Evolutionary conservation across 805 yeast species (phyloP).

Genomic region (Spathaspora girioi): DNA sequence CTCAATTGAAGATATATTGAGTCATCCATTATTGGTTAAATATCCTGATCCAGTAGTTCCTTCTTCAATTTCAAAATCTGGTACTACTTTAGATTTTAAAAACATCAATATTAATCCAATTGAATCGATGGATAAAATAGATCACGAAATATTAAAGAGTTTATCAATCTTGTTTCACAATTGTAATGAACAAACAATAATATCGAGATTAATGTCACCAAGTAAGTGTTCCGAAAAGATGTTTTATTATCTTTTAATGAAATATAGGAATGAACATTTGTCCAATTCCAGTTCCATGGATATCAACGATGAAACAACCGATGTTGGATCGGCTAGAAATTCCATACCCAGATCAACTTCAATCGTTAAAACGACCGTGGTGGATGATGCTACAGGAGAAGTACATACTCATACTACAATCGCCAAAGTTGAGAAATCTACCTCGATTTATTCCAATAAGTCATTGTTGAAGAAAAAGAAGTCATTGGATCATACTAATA

Average conservation of each 20-base stretch:
- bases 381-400: slow-evolving; percentile 24
- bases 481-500: neutral
- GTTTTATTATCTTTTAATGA: slow-evolving; percentile 68
- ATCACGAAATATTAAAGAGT: slow-evolving; percentile 70
- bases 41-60: slow-evolving; percentile 48
- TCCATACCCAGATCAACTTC: slow-evolving; percentile 38
- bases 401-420: slow-evolving; percentile 14
- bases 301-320: slow-evolving; percentile 22
- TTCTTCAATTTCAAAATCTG: slow-evolving; percentile 13
- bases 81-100: slow-evolving; percentile 12
- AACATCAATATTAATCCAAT: slow-evolving; percentile 30
- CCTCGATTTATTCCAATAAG: slow-evolving; percentile 19
- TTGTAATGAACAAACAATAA: slow-evolving; percentile 51
- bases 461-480: slow-evolving; percentile 7
- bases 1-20: slow-evolving; percentile 67
- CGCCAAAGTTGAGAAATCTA: slow-evolving; percentile 13
- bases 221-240: slow-evolving; percentile 74
- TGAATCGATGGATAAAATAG: slow-evolving; percentile 49
- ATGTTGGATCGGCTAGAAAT: slow-evolving; percentile 19
- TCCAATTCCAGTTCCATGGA: slow-evolving; percentile 14
- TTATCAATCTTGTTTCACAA: slow-evolving; percentile 82
- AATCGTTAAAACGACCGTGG: slow-evolving; percentile 39
- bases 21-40: slow-evolving; percentile 78
- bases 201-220: slow-evolving; percentile 48
- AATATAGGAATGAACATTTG: slow-evolving; percentile 69